Evolutionary conservation across 2,329 filamentous ascomycete species (phyloP).

Genomic region (Pestalotiopsis sp.): DNA sequence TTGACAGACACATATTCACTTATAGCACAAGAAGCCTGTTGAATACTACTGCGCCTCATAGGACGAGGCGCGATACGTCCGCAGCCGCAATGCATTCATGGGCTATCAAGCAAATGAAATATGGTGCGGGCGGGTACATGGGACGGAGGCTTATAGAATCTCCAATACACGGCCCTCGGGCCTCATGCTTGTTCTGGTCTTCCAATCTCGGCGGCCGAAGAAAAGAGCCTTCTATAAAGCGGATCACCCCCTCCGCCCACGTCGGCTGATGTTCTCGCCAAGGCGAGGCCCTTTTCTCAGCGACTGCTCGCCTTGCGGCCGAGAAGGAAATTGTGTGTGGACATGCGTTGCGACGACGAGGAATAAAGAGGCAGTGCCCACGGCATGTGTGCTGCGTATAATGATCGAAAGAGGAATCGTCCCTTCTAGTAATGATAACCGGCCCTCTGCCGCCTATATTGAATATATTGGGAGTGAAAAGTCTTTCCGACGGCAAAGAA

Average conservation of each 20-base stretch:
- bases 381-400: neutral
- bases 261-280: neutral
- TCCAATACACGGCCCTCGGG: neutral
- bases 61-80: neutral
- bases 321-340: neutral
- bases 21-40: too few species aligned
- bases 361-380: neutral
- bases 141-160: neutral
- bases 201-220: neutral
- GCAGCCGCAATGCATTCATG: neutral
- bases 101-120: neutral
- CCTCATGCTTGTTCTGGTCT: neutral
- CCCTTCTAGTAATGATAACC: too few species aligned
- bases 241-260: neutral
- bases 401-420: too few species aligned
- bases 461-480: too few species aligned
- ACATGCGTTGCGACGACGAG: neutral
- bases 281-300: neutral
- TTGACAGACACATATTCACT: too few species aligned
- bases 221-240: neutral
- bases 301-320: neutral
- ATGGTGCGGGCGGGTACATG: neutral
- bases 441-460: too few species aligned
- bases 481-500: too few species aligned
- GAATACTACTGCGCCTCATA: neutral